Evolutionary conservation across 2,329 filamentous ascomycete species (phyloP).

Genomic region (Aspergillus quadricinctus): DNA sequence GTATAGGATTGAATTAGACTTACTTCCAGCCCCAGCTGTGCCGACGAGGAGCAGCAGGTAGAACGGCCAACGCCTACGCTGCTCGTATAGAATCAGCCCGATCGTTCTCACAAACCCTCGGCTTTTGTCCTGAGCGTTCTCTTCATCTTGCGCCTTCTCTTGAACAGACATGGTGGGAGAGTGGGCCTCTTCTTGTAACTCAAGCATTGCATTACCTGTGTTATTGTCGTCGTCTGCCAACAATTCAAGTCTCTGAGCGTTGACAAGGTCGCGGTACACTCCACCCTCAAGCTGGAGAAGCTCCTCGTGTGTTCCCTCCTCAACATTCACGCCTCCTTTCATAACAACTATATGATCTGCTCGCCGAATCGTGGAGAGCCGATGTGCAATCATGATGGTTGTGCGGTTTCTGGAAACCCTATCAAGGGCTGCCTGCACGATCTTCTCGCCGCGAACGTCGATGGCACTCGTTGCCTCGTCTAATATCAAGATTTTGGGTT

Average conservation of each 20-base stretch:
- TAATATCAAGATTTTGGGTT: constrained; percentile 67
- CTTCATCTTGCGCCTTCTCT: neutral
- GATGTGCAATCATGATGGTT: constrained; percentile 66
- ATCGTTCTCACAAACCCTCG: neutral
- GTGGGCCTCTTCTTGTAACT: neutral
- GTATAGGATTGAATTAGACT: neutral
- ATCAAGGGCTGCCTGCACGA: constrained; percentile 51
- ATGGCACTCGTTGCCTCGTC: constrained; percentile 72
- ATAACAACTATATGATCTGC: constrained; percentile 55
- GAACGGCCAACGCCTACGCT: constrained; percentile 3
- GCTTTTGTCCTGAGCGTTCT: neutral
- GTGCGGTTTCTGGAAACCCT: constrained; percentile 58
- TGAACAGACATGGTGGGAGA: neutral
- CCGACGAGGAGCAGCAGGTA: neutral
- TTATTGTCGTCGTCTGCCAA: neutral
- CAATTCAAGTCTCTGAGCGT: constrained; percentile 2
- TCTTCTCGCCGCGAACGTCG: constrained; percentile 50
- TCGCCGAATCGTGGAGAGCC: constrained; percentile 52
- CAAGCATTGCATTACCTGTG: neutral
- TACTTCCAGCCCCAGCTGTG: constrained; percentile 4
- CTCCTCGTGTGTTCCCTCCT: constrained; percentile 50
- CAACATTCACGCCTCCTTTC: constrained; percentile 49
- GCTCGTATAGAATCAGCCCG: neutral
- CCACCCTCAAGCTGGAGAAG: constrained; percentile 45
- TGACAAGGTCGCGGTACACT: constrained; percentile 20